phyloP scores from a whole-genome alignment of 306 rosid genomes.

The Dalbergia cochinchinensis region DNA sequence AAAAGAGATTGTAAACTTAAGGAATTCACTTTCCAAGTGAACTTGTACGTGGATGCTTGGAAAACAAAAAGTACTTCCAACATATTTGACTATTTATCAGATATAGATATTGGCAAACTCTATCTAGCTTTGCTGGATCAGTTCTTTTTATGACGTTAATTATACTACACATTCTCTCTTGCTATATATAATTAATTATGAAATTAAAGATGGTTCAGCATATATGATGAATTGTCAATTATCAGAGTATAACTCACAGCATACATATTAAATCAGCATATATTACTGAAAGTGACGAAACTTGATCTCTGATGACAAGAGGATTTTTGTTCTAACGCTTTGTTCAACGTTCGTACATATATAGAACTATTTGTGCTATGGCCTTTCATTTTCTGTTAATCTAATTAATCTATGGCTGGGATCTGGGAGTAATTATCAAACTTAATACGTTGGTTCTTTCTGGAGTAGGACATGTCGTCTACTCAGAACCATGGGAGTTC shows the following conservation, averaged over 20 bases:
- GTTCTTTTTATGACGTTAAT: not conserved
- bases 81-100: slow-evolving; percentile 7
- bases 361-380: not conserved
- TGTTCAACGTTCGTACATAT: slow-evolving; percentile 1
- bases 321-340: slow-evolving; percentile 41
- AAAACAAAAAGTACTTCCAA: slow-evolving; percentile 3
- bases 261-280: slow-evolving; percentile 31
- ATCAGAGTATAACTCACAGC: slow-evolving; percentile 4
- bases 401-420: slow-evolving; percentile 25
- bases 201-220: not conserved
- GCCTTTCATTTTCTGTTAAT: slow-evolving; percentile 37
- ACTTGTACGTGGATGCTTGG: slow-evolving; percentile 36
- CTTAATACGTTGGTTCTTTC: not conserved
- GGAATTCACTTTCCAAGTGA: slow-evolving; percentile 51
- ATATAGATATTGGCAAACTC: not conserved
- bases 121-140: not conserved
- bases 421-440: too few species aligned
- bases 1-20: slow-evolving; percentile 44
- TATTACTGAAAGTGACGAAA: slow-evolving; percentile 36
- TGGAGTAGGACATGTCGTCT: slow-evolving; percentile 49
- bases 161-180: not conserved
- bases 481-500: slow-evolving; percentile 42
- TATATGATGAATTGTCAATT: not conserved
- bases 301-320: slow-evolving; percentile 24
- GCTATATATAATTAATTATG: not conserved